Evolutionary conservation across 352 stramenopile species (phyloP).

Genomic region (Elongisporangium anandrum): DNA sequence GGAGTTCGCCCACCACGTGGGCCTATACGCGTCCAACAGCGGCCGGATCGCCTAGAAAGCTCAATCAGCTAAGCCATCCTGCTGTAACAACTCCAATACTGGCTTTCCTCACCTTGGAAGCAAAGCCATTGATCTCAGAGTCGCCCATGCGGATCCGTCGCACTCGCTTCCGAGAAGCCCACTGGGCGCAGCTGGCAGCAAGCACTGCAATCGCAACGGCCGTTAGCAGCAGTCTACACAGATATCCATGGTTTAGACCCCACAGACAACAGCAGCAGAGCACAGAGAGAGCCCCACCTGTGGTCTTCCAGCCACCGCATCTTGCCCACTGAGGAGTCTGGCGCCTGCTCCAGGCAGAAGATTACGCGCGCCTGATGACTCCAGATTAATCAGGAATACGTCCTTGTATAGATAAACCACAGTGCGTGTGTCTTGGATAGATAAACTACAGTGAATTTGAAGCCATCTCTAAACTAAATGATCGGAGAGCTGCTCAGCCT

Average conservation of each 20-base stretch:
- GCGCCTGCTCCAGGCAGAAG: not conserved
- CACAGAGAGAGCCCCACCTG: not conserved
- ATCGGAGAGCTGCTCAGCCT: not conserved
- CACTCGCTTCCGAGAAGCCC: not conserved
- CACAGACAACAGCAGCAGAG: not conserved
- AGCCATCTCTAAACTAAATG: not conserved
- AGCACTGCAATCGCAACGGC: not conserved
- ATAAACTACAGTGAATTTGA: not conserved
- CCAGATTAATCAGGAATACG: not conserved
- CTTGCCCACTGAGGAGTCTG: not conserved
- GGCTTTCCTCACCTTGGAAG: not conserved
- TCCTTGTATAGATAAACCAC: not conserved
- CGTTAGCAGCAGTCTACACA: not conserved
- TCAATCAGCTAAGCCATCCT: not conserved
- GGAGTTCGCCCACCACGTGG: slow-evolving; percentile 42
- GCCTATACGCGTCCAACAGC: slow-evolving; percentile 13
- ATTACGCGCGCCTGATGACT: not conserved
- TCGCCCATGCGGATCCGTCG: not conserved
- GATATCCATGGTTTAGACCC: not conserved
- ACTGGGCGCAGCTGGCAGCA: not conserved
- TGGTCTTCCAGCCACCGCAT: not conserved
- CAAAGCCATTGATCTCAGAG: not conserved
- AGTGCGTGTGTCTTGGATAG: not conserved
- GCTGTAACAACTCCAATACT: not conserved
- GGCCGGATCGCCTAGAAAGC: not conserved